Evolutionary conservation across 768 basidiomycete genomes (phyloP), one percentile per base, ranked within the genome.

Genomic region (Mycena galericulata): DNA sequence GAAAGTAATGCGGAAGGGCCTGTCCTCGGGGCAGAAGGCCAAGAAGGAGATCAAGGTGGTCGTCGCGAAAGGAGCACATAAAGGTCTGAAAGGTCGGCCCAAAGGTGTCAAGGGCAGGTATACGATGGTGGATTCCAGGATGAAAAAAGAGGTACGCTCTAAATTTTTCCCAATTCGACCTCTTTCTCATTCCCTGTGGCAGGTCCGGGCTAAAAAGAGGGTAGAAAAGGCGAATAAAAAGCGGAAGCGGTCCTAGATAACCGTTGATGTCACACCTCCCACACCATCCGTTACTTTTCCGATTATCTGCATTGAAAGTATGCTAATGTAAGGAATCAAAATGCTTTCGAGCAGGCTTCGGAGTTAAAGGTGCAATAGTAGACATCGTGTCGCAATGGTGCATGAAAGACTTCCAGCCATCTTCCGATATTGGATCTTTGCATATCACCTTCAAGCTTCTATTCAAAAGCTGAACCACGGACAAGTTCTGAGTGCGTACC

Each of bases 81-180:
- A 88, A 74, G 98, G 96, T 50, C 76, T 97, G 65, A 93, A 96
- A 81, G 98, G 97, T 18, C 82, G 98, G 57, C 97, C 98, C 29
- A 97, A 92, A 78, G 98, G 98, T 69, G 91, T 98, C 66, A 98
- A 98, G 81, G 98, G 97, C 34, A 88, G 93, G 53, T 99, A 98
- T 79, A 83, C 90, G 41, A 98, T 98, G 95, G 95, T 97, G 1
- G 97, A 98, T 79, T 82, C 95, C 5, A 85, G 97, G 72, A 96
- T 96, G 92, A 94, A 87, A 79, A 98, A 97, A 87, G 94, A 96
- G 88, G 94, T 93, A 46, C 38, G 86, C 78, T 49, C 30, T 26
- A 5, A 11, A 69, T 50, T 45, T 47, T 8, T 53, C 60, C 46
- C 56, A 40, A 45, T 57, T 51, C 15, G 38, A 62, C 46, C 12